These are phyloP conservation scores for Fusarium phyllophilum DNA, from an alignment of 2,329 filamentous ascomycete genomes.

Conservation along the genomic window DNA sequence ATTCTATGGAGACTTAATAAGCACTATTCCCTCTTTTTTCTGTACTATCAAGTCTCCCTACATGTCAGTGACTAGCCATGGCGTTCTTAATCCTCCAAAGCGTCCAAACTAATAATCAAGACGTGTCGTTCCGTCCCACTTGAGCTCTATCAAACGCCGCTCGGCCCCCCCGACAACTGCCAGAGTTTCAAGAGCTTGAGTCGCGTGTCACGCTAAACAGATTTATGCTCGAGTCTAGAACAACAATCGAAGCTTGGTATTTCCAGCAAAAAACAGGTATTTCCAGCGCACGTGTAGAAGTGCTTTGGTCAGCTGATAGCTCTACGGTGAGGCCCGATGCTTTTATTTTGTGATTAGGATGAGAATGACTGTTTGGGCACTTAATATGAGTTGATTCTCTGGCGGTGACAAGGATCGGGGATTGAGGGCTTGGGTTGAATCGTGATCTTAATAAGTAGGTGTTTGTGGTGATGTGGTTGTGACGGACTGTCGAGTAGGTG, in stretches of 20 bases:
- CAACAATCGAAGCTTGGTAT: not conserved
- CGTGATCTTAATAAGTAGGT: not conserved
- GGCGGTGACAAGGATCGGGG: slow-evolving; percentile 13
- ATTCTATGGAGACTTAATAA: not conserved
- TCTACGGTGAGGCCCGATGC: slow-evolving; percentile 16
- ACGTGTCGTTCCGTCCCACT: slow-evolving; percentile 1
- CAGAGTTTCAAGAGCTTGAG: slow-evolving; percentile 15
- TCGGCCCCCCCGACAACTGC: slow-evolving; percentile 17
- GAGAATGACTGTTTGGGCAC: not conserved
- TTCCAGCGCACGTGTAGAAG: slow-evolving; percentile 1
- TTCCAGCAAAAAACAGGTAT: slow-evolving; percentile 13
- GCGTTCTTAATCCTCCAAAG: not conserved
- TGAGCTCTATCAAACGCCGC: slow-evolving; percentile 12
- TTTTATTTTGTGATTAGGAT: not conserved
- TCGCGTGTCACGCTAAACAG: slow-evolving; percentile 26
- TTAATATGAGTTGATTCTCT: not conserved
- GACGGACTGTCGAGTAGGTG: not conserved
- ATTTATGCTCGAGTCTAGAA: not conserved
- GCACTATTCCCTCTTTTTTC: not conserved
- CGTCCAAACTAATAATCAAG: not conserved
- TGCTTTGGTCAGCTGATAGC: not conserved
- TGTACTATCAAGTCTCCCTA: not conserved
- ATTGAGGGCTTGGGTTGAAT: not conserved
- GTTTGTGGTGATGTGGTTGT: slow-evolving; percentile 3
- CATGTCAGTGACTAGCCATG: not conserved